Base-by-base conservation (phyloP, 2,329 filamentous ascomycete species). In the Sarocladium kiliense region DNA sequence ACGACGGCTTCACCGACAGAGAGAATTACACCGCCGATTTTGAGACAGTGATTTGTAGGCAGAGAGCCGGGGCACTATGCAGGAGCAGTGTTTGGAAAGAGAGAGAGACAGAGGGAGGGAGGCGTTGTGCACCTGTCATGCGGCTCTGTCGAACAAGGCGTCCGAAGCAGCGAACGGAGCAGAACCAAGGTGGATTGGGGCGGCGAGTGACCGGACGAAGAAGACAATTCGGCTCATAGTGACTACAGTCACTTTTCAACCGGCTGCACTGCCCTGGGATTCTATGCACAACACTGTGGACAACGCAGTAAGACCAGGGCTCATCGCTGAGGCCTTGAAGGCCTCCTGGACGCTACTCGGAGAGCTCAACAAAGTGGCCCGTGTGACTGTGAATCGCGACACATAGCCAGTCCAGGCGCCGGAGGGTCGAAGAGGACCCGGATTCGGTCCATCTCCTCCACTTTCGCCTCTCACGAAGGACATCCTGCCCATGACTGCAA, bases 321-420 rank as follows among this genome's bases (percentile, higher is more conserved):
- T 44, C 36, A 44, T 44, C 21, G 21, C 41, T 21, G 18, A 44
- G 9, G 7, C 11, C 41, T 16, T 18, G 16, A 18, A 7, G 18
- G 23, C 10, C 11, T 3, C 23, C n/a, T 19, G 36, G n/a, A 39
- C 9, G 25, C 44, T 30, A 47, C 44, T 27, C 25, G 44, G 25
- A 23, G 9, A 44, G 21, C 25, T 47, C 44, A 26, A 44, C 25
- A 3, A 9, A 6, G 6, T 44, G 44, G 23, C 25, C 44, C 25
- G 44, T 30, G 44, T 47, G 25, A 10, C 44, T 47, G 44, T 47
- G 44, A 47, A 47, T 47, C 44, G 44, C 23, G n/a, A 47, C 44
- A 47, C 44, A 47, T 47, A 23, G 30, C 3, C 25, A 11, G 23
- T 23, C 23, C 27, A 47, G 44, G 23, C 44, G 44, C 44, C 44